A percentile compares a stretch with the other conserved stretches of the same genome.
Conservation (phyloP, 2,329 filamentous ascomycete species). For the Fusarium annulatum region DNA sequence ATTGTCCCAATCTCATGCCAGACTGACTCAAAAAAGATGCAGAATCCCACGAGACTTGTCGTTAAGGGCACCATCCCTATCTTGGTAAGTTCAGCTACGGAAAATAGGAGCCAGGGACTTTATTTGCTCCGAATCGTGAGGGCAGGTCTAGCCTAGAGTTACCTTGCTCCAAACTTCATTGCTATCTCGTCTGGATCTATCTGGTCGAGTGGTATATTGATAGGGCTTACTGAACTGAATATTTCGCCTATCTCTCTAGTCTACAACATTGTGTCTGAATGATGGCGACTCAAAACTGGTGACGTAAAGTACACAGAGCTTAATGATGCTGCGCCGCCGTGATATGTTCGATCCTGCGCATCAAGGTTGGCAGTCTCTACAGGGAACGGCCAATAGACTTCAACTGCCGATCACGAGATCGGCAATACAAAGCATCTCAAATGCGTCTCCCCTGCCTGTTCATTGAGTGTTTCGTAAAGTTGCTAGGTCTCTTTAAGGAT, state of each 20-base stretch:
- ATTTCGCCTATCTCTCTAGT: background rate
- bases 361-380: conserved; percentile 5
- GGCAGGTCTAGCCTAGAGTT: background rate
- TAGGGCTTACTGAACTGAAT: background rate
- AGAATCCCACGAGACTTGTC: background rate
- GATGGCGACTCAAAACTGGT: background rate
- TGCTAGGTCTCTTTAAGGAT: conserved; percentile 7
- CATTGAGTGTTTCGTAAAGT: conserved; percentile 12
- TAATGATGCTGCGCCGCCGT: background rate
- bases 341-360: conserved; percentile 5
- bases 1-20: too few species aligned
- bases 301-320: conserved; percentile 1
- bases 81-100: background rate
- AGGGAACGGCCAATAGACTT: conserved; percentile 11
- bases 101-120: background rate
- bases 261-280: background rate
- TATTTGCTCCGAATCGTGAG: background rate
- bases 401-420: conserved; percentile 32
- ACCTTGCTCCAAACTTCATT: background rate
- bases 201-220: background rate
- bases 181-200: background rate
- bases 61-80: background rate
- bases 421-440: conserved; percentile 3
- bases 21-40: background rate
- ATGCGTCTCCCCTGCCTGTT: conserved; percentile 6